Evolutionary conservation across 2,329 filamentous ascomycete species (phyloP), one percentile per base, ranked within the genome.

Genomic region (Microdochium nivale): DNA sequence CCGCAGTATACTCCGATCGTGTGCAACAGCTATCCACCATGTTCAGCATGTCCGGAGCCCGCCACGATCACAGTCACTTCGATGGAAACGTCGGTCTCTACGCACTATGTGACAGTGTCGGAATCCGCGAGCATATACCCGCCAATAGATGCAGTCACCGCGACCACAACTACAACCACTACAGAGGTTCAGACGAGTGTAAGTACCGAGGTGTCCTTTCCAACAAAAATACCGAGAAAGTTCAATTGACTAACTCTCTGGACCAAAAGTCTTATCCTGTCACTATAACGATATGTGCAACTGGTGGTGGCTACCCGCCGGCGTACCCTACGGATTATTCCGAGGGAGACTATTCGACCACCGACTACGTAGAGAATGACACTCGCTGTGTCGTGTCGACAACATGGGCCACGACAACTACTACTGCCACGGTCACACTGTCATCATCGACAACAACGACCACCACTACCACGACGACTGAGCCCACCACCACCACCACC

Each of bases 401-500:
- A 47, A 53, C 52, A 21, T 44, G 40, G 40, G 40, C 40, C 9
- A 40, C 49, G n/a, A 47, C 24, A 8, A 47, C 46, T 3, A 49
- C 25, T 25, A 49, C 48, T 25, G 30, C 21, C 30, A 49, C 48
- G 10, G 30, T 32, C 14, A 25, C 25, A 11, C n/a, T 24, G 23
- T 47, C 46, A 9, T 27, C 46, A 24, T 47, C 46, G 24, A 49
- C 48, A 25, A 32, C 30, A 16, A 49, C 48, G 25, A 25, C 30
- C 3, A 37, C 30, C 3, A 49, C 21, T 35, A 49, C 30, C 21
- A 37, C 35, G n/a, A 19, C 35, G 16, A 35, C 19, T 3, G 53
- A 52, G 23, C 61, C 59, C 14, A 53, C 52, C 3, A 48, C 49
- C 4, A 53, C 56, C 10, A 55, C 54, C 14, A 54, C 55, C 21